phyloP scores from a whole-genome alignment of 495 filamentous ascomycete species.

The Apiosordaria backusii region DNA sequence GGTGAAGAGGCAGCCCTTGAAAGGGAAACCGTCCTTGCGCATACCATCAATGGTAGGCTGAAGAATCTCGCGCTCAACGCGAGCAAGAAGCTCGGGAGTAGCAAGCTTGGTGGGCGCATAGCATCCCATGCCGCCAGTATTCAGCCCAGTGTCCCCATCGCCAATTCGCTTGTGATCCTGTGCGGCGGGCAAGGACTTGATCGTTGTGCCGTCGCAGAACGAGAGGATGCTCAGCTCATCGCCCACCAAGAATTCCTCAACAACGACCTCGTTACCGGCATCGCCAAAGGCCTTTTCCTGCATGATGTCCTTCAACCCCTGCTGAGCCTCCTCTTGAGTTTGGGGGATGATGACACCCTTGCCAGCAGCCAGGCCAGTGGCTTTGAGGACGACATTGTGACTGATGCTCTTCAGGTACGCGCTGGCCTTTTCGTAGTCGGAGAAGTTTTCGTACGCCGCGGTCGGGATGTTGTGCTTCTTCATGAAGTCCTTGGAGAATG shows the following conservation, averaged over 20 bases:
- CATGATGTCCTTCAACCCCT: constrained; percentile 87
- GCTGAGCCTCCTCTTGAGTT: constrained; percentile 74
- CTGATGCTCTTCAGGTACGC: constrained; percentile 69
- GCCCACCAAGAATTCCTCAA: constrained; percentile 90
- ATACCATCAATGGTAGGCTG: constrained; percentile 89
- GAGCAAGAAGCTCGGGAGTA: constrained; percentile 65
- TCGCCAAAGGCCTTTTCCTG: constrained; percentile 77
- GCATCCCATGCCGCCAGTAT: constrained; percentile 97
- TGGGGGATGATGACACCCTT: constrained; percentile 89
- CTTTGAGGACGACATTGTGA: constrained; percentile 86
- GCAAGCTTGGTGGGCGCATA: constrained; percentile 89
- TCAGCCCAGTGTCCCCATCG: constrained; percentile 87
- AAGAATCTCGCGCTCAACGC: constrained; percentile 77
- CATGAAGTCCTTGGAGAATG: constrained; percentile 99
- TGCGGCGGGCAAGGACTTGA: constrained; percentile 80
- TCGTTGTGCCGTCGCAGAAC: constrained; percentile 86
- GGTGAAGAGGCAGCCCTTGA: constrained; percentile 87
- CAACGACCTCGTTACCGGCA: constrained; percentile 89
- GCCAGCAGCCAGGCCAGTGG: constrained; percentile 78
- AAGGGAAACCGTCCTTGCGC: constrained; percentile 73
- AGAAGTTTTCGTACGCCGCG: constrained; percentile 84
- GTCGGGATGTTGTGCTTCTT: constrained; percentile 85
- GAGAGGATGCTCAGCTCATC: constrained; percentile 89
- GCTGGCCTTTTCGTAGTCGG: constrained; percentile 70
- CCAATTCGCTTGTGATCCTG: constrained; percentile 96